These are phyloP conservation scores for Acanthamoeba triangularis DNA, from an alignment of 208 protist genomes.

Conservation along the genomic window DNA sequence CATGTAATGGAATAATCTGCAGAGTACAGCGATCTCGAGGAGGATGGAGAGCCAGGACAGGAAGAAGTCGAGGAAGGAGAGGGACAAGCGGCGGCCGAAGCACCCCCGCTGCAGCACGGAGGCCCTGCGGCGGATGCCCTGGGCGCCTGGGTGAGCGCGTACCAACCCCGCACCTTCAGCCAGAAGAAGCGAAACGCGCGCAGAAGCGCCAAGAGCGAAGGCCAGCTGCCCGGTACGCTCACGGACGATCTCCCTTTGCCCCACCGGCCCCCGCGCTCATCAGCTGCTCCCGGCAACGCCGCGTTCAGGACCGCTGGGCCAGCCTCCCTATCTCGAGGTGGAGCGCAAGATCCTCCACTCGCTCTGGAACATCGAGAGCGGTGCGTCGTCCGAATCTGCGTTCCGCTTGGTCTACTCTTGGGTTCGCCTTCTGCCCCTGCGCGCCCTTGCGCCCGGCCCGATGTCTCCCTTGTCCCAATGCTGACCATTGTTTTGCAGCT, in stretches of 20 bases:
- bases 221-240: background rate
- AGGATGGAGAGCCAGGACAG: background rate
- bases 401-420: constrained; percentile 57
- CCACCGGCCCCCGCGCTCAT: background rate
- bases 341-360: constrained; percentile 48
- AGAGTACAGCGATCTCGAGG: constrained; percentile 46
- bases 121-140: background rate
- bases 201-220: background rate
- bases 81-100: background rate
- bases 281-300: background rate
- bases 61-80: background rate
- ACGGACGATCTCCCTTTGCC: background rate
- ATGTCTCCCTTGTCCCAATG: background rate
- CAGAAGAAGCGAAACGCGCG: constrained; percentile 59
- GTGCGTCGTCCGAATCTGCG: constrained; percentile 10
- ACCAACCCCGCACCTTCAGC: constrained; percentile 41
- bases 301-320: background rate
- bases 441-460: background rate
- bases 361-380: constrained; percentile 70
- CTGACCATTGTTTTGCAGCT: background rate
- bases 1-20: background rate
- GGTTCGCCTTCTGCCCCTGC: background rate
- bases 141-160: constrained; percentile 10
- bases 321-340: constrained; percentile 42
- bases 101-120: background rate